Evolutionary conservation across 1,284 basidiomycete genomes (phyloP), one percentile per base, ranked within the genome.

Genomic region (Volvariella surrecta): DNA sequence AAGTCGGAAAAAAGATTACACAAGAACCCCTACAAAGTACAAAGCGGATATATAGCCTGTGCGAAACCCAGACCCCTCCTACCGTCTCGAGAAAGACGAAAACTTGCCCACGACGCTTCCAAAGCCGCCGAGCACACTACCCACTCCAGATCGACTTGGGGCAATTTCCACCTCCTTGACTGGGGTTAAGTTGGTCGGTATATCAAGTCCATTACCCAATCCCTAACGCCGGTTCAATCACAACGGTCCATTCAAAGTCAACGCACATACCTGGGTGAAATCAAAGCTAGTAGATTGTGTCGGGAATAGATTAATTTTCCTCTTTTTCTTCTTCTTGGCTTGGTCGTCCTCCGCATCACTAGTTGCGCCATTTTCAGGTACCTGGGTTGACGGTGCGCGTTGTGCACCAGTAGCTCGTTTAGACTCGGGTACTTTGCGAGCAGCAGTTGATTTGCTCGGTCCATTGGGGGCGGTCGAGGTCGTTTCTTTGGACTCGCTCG

Each of bases 121-220:
- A 15, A 7, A 19, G 7, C n/a, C 15, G 18, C 18, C 18, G 15
- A 35, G 18, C 18, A 31, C 11, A 19, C 46, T 54, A 4, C 52
- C 56, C 20, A 57, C 54, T 20, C 60, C 61, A 11, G 68, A 68
- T 44, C 76, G 66, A 19, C 61, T 61, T 0, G 76, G 78, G 17
- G 75, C 64, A 16, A 57, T 58, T 3, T 71, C 66, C 1, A 66
- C 63, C 35, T 73, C 71, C 50, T 77, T 80, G 44, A 84, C 66
- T 10, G 82, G 82, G 2, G 79, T 82, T 19, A 84, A 60, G 28
- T 62, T 60, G 0, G 72, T 79, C 11, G 81, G 81, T 52, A 84
- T 84, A 43, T 74, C 66, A 37, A 83, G 53, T 1, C 63, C 64
- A 3, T 60, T 66, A 45, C 60, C 64, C 18, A 52, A 50, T 39